Base-by-base conservation (phyloP, 371 early-diverging fungal species). In the Scutellospora calospora region DNA sequence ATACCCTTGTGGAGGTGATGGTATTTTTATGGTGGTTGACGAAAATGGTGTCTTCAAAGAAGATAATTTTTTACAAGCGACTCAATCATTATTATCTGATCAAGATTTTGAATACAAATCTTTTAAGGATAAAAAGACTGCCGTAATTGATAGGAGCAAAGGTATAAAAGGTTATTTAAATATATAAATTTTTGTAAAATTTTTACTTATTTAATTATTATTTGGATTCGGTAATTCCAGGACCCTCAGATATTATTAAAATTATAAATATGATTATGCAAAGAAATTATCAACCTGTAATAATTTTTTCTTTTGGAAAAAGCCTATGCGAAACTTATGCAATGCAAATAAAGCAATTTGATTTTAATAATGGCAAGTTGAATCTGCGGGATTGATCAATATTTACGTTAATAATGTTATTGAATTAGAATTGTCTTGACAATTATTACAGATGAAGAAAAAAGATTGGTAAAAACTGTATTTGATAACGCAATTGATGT, bases 261-360 rank as follows among this genome's bases (percentile, higher is more conserved):
- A 95, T 99, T 65, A 93, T 99, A 84, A 94, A 94, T 81, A 97
- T 98, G 98, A 93, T 98, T 81, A 94, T 96, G 94, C 83, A 88
- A 81, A 96, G 95, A 80, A 95, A 96, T 86, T 97, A 96, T 82
- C 95, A 98, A 74, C 99, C 99, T 9, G 98, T 98, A n/a, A 99
- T 99, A 83, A 97, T 99, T 0, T 99, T 99, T 88, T 93, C 96
- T 84, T 99, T 99, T 86, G 92, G 95, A 22, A 98, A 99, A 85
- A 91, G 95, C 62, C 99, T 99, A 83, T 99, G 99, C 88, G 99
- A 99, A 88, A 83, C 87, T 3, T 93, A 97, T 85, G 99, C 99
- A 0, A 84, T 97, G 76, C 93, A 95, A 81, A 91, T 99, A 86
- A 94, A 94, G 68, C 96, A 97, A 81, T 87, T 98, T 18, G 98